Conservation (phyloP, 768 basidiomycete species). For the Lentinula lateritia region DNA sequence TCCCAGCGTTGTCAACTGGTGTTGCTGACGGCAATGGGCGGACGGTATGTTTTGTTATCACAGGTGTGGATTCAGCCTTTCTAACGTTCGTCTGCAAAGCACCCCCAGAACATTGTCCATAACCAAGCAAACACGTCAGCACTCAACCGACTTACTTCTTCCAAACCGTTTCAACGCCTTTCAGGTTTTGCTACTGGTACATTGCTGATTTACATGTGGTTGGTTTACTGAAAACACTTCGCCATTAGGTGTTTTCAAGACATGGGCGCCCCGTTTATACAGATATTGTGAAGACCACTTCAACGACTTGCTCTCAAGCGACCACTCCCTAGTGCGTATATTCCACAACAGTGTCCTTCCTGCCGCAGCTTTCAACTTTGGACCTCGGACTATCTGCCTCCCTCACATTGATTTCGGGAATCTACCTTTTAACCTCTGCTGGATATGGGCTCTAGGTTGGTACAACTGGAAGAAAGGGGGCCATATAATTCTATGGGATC, state of each 20-base stretch:
- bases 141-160: not conserved
- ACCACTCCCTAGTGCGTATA: not conserved
- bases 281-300: not conserved
- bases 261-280: not conserved
- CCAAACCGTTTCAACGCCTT: not conserved
- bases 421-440: slow-evolving; percentile 9
- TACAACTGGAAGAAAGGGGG: slow-evolving; percentile 12
- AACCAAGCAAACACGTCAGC: not conserved
- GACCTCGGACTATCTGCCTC: not conserved
- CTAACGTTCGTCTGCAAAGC: not conserved
- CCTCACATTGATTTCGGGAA: slow-evolving; percentile 10
- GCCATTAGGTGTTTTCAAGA: not conserved
- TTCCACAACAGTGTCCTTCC: not conserved
- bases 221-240: not conserved
- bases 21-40: not conserved
- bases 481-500: slow-evolving; percentile 18
- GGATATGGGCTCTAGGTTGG: slow-evolving; percentile 10
- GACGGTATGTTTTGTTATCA: not conserved
- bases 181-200: not conserved
- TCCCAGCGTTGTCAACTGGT: not conserved
- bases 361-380: not conserved
- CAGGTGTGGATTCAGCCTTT: not conserved
- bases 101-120: not conserved
- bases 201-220: no score
- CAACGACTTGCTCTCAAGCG: not conserved